A percentile compares a stretch with the other conserved stretches of the same genome.
phyloP scores from a whole-genome alignment of 257 asterid genomes.

The Lithospermum erythrorhizon region DNA sequence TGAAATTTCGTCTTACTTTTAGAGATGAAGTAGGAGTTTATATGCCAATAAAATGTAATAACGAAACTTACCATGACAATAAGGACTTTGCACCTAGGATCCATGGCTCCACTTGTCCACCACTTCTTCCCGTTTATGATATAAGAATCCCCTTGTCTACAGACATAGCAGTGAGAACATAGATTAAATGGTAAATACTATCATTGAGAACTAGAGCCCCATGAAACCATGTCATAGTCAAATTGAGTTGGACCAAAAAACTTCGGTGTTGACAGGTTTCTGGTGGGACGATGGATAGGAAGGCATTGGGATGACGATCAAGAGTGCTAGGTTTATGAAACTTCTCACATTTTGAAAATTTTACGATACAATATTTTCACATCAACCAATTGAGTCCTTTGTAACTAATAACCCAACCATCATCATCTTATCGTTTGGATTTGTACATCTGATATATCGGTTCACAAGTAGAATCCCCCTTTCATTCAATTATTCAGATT shows the following conservation, averaged over 20 bases:
- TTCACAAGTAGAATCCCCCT: not conserved
- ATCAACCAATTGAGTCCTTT: not conserved
- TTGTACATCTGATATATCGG: not conserved
- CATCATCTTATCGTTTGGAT: not conserved
- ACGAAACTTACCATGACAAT: conserved; percentile 70
- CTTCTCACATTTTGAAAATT: no score
- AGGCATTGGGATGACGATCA: not conserved
- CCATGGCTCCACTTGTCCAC: conserved; percentile 99
- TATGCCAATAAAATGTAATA: not conserved
- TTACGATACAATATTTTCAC: not conserved
- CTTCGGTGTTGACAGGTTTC: not conserved
- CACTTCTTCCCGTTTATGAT: conserved; percentile 85
- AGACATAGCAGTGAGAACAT: conserved; percentile 7
- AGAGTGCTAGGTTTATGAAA: no score
- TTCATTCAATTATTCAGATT: not conserved
- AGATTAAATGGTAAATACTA: not conserved
- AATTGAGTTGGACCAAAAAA: no score
- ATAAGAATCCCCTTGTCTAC: conserved; percentile 61
- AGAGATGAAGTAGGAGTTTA: not conserved
- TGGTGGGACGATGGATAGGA: not conserved
- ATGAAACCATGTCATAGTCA: no score
- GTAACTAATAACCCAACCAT: not conserved
- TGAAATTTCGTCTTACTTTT: conserved; percentile 5
- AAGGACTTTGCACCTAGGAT: conserved; percentile 90
- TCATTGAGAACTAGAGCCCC: no score